Percentiles rank a stretch among this genome's conserved stretches.
Conservation (phyloP, 139 green algal species). For the Desmodesmus armatus region DNA sequence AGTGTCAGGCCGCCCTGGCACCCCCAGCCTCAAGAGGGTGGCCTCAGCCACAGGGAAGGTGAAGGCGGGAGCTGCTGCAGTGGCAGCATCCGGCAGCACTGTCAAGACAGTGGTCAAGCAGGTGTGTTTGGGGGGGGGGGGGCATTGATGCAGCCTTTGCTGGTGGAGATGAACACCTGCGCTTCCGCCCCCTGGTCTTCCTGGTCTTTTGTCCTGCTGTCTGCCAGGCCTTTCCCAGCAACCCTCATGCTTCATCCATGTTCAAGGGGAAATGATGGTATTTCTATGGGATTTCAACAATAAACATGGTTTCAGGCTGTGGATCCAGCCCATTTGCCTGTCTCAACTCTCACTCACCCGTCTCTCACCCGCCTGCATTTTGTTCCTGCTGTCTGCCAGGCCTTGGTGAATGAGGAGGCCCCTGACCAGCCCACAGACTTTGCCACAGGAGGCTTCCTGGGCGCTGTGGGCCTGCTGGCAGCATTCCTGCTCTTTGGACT, state of each 20-base stretch:
- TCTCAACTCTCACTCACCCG: background rate
- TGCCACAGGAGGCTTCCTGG: constrained; percentile 18
- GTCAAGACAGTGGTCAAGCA: constrained; percentile 21
- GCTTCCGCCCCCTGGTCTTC: no score
- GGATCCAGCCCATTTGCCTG: background rate
- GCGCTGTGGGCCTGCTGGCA: background rate
- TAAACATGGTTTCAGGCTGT: background rate
- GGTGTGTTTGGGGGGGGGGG: background rate
- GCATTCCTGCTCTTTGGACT: constrained; percentile 33
- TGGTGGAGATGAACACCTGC: no score
- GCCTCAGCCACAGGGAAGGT: no score
- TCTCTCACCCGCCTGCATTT: background rate
- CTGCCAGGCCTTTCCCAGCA: no score
- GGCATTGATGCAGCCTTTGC: no score
- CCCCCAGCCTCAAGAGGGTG: background rate
- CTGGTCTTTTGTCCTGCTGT: no score
- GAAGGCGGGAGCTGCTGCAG: background rate
- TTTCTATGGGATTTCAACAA: background rate
- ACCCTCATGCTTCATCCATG: background rate
- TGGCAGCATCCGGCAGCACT: constrained; percentile 4
- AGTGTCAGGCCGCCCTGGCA: no score
- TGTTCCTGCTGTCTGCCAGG: constrained; percentile 1
- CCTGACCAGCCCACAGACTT: constrained; percentile 47
- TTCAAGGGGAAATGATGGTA: background rate
- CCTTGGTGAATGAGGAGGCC: constrained; percentile 42